Conservation (phyloP, 441 rosid species). For the Mallotus japonicus region DNA sequence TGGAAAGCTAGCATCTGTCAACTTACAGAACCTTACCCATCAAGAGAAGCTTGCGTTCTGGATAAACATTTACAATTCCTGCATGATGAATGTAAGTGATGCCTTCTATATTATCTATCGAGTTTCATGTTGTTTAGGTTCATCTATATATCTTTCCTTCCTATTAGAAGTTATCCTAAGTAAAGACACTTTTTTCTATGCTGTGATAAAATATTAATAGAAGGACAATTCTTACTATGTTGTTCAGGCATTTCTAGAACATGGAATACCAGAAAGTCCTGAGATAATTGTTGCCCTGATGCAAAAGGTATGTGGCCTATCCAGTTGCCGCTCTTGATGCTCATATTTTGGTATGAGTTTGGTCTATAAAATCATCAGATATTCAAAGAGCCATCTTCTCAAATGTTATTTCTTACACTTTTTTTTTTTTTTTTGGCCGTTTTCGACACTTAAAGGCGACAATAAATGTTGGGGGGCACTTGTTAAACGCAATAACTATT, state of each 20-base stretch:
- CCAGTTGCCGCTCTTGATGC: background rate
- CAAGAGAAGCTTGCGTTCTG: conserved; percentile 93
- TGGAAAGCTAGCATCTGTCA: conserved; percentile 50
- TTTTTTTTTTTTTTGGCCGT: background rate
- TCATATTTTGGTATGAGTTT: background rate
- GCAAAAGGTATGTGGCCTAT: conserved; percentile 51
- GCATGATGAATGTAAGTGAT: conserved; percentile 76
- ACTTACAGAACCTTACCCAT: conserved; percentile 57
- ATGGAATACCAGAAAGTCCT: conserved; percentile 71
- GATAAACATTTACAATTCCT: conserved; percentile 82
- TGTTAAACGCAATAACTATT: conserved; percentile 63
- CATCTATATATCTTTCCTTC: background rate
- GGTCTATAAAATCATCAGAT: background rate
- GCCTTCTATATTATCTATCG: background rate
- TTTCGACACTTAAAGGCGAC: conserved; percentile 48
- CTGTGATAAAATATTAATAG: background rate
- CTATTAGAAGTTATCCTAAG: background rate
- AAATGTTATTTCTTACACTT: background rate
- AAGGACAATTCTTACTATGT: conserved; percentile 8
- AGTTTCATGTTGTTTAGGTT: conserved; percentile 1
- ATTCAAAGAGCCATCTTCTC: background rate
- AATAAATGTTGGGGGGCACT: conserved; percentile 70
- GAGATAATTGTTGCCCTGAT: conserved; percentile 59
- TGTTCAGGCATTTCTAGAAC: conserved; percentile 67
- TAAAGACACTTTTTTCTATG: background rate